Evolutionary conservation across 2,329 filamentous ascomycete genomes (phyloP), one percentile per base, ranked within the genome.

Genomic region (Penicillium psychrosexuale): DNA sequence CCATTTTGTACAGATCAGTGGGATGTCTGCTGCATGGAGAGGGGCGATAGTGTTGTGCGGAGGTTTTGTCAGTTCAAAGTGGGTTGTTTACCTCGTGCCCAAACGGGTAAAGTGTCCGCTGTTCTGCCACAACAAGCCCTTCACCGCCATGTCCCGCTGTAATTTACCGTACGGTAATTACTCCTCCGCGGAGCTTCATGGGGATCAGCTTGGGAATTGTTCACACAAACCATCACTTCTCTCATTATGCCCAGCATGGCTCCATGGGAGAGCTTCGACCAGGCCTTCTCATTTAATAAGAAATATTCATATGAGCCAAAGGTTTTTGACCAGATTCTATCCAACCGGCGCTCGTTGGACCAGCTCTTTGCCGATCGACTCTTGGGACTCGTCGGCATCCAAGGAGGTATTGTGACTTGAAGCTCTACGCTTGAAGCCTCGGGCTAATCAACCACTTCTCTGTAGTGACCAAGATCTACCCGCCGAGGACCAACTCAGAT

Each of bases 301-400:
- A 80, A 82, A 5, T 83, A 84, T 55, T 80, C 82, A 2, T 90
- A 89, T 71, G 82, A 85, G 66, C 79, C 83, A 54, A 80, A 81
- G 57, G 72, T 81, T 31, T 75, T 84, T 52, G 80, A 86, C 45
- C 81, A 84, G 45, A 89, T 91, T 51, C 80, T 87, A 56, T 75
- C 79, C 30, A 84, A 84, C 67, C 86, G 89, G 62, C 88, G 86
- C 66, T 81, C 75, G 46, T 79, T 91, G 19, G 84, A 88, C 62
- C 78, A 82, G 54, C 82, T 93, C 55, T 95, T 94, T 73, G 87
- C 93, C 67, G 90, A 95, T 71, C 84, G 88, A 51, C 84, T 95
- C 38, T 77, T 94, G 57, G 84, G 82, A 52, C 80, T 87, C 0
- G 77, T 93, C 28, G 84, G 87, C 28, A 82, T 94, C 55, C 80